Base-by-base conservation (phyloP, 495 filamentous ascomycete species). In the Penicillium goetzii region DNA sequence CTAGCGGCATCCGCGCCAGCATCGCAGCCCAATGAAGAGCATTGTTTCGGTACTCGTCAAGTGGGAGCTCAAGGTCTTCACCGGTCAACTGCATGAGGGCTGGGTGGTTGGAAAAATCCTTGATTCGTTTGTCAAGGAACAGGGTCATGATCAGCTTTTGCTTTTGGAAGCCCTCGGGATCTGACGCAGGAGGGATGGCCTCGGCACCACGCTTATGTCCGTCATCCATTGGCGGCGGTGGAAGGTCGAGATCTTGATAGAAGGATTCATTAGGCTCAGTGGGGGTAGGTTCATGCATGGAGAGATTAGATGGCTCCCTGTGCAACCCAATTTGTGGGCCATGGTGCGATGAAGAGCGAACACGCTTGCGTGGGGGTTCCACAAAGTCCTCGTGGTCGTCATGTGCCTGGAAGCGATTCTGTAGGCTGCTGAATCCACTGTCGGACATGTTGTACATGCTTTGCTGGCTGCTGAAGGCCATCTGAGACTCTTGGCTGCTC, bases 21-120 rank as follows among this genome's bases (percentile, higher is more conserved):
- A 94, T 96, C 11, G 95, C 92, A n/a, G 94, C 95, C 95, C 95
- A 99, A 69, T 97, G 94, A 33, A 99, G 81, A 25, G 95, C 91
- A 58, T 90, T 97, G 72, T 97, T 93, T 25, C 88, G 87, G 58
- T 90, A 90, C 6, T 86, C 80, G 69, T 99, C 95, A 59, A 99
- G 88, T 10, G 96, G 94, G 32, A 91, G 85, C 69, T 99, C 95
- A 32, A 98, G 85, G 59, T 97, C 93, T 26, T 90, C 81, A 1
- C 89, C 86, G n/a, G 87, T 87, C 56, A 99, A 79, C 54, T 89
- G 86, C 8, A 84, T 76, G 21, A 91, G 82, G 1, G 87, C 88
- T 1, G 86, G 83, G 67, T 90, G 88, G 28, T 81, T 84, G 4
- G 82, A 77, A 64, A 88, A 91, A 67, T 91, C 87, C 38, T 84